Percentiles rank a stretch among this genome's conserved stretches.
These are phyloP conservation scores for Takakia lepidozioides DNA, from an alignment of 225 moss, liverwort and hornwort genomes.

Conservation along the genomic window DNA sequence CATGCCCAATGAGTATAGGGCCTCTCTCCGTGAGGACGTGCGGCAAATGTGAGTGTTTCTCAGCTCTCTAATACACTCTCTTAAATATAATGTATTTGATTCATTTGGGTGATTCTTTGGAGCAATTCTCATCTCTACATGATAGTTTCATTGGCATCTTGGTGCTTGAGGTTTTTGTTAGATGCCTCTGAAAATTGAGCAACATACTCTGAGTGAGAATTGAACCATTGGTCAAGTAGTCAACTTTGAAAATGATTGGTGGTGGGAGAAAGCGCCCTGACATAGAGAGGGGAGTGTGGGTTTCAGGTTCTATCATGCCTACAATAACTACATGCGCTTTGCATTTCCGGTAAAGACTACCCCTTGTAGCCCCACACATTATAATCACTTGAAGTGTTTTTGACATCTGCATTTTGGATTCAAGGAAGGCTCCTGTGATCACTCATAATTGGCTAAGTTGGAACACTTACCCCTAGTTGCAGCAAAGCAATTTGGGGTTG, in stretches of 20 bases:
- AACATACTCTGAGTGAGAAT: too few relatives aligned
- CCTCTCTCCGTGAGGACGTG: conserved; percentile 24
- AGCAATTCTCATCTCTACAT: background rate
- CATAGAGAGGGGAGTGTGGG: background rate
- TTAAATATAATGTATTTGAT: background rate
- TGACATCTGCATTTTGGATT: too few relatives aligned
- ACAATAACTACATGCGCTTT: conserved; percentile 33
- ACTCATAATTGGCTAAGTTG: too few relatives aligned
- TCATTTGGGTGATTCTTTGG: background rate
- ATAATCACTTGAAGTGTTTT: too few relatives aligned
- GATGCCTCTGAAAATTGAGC: background rate
- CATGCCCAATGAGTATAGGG: conserved; percentile 8
- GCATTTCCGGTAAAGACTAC: conserved; percentile 22
- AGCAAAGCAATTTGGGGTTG: too few relatives aligned
- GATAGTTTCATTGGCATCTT: too few relatives aligned
- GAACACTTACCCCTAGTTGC: too few relatives aligned
- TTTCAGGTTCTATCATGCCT: conserved; percentile 35
- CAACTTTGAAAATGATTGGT: too few relatives aligned
- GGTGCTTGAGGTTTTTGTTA: background rate
- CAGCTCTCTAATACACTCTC: background rate
- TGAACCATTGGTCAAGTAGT: too few relatives aligned
- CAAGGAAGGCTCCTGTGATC: too few relatives aligned
- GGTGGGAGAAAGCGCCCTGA: background rate
- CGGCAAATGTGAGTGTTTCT: conserved; percentile 18
- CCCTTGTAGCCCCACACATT: too few relatives aligned